These are phyloP conservation scores for Pestalotiopsis sp. DNA, from an alignment of 2,329 filamentous ascomycete species.

Conservation along the genomic window DNA sequence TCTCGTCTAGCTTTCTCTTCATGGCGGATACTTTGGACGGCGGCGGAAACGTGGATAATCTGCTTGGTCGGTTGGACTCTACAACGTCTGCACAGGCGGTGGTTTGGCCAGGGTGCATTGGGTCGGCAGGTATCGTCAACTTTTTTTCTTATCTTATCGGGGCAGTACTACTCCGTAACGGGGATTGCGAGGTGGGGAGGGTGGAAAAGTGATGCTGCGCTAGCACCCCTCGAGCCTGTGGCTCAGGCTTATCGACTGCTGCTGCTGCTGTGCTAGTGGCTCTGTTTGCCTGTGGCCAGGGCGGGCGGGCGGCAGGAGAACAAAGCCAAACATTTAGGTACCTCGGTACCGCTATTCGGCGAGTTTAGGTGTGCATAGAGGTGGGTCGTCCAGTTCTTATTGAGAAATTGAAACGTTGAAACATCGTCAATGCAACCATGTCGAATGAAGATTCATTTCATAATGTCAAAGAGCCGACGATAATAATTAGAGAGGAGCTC, in stretches of 20 bases:
- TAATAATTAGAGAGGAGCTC: not conserved
- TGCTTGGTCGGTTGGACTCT: not conserved
- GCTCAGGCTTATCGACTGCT: not conserved
- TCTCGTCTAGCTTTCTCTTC: conserved; percentile 60
- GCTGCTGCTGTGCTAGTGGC: not conserved
- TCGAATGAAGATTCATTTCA: not conserved
- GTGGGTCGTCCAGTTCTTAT: not conserved
- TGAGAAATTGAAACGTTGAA: not conserved
- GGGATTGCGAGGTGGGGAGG: not conserved
- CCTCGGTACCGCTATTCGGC: not conserved
- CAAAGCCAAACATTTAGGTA: not conserved
- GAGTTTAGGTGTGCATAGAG: not conserved
- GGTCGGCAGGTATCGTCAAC: not conserved
- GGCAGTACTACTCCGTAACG: not conserved
- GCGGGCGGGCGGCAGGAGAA: not conserved
- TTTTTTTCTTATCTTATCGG: not conserved
- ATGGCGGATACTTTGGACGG: conserved; percentile 30
- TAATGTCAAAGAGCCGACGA: not conserved
- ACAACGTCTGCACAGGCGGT: not conserved
- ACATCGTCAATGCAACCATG: not conserved
- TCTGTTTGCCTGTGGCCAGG: not conserved
- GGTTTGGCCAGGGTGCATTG: not conserved
- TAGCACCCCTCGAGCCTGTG: not conserved
- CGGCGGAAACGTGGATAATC: not conserved
- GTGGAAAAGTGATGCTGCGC: not conserved